phyloP scores from a whole-genome alignment of 1,139 yeast species.

The Hansenula sp. region DNA sequence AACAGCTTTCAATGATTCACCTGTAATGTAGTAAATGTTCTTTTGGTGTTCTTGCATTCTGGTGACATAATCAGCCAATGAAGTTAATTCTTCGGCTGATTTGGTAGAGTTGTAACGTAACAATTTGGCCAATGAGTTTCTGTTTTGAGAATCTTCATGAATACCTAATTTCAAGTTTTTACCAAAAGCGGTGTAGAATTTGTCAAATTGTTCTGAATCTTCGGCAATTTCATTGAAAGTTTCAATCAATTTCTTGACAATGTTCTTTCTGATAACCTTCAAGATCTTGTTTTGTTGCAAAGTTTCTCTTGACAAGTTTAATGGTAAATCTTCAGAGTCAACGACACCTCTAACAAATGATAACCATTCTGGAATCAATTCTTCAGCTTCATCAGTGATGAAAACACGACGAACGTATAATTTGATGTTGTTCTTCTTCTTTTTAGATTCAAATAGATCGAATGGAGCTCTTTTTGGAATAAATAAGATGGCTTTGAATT shows the following conservation, averaged over 20 bases:
- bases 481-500: constrained; percentile 96
- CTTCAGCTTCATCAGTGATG: constrained; percentile 99
- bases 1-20: constrained; percentile 97
- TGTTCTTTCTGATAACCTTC: constrained; percentile 99
- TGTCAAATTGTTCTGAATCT: constrained; percentile 97
- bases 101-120: constrained; percentile 97
- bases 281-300: constrained; percentile 99
- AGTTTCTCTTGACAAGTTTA: constrained; percentile 99
- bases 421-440: constrained; percentile 99
- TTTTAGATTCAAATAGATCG: constrained; percentile 94
- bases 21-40: constrained; percentile 98
- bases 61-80: constrained; percentile 94
- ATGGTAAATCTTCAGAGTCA: constrained; percentile 99
- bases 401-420: constrained; percentile 99
- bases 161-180: constrained; percentile 99
- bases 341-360: constrained; percentile 98
- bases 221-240: constrained; percentile 99
- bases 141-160: constrained; percentile 99
- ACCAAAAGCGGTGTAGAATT: constrained; percentile 96
- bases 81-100: constrained; percentile 89
- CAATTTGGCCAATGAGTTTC: constrained; percentile 90
- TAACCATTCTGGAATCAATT: constrained; percentile 98
- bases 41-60: constrained; percentile 99
- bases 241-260: constrained; percentile 97
- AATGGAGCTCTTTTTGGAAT: constrained; percentile 99